Evolutionary conservation across 2,329 filamentous ascomycete genomes (phyloP).

Genomic region (Hypoxylon sp.): DNA sequence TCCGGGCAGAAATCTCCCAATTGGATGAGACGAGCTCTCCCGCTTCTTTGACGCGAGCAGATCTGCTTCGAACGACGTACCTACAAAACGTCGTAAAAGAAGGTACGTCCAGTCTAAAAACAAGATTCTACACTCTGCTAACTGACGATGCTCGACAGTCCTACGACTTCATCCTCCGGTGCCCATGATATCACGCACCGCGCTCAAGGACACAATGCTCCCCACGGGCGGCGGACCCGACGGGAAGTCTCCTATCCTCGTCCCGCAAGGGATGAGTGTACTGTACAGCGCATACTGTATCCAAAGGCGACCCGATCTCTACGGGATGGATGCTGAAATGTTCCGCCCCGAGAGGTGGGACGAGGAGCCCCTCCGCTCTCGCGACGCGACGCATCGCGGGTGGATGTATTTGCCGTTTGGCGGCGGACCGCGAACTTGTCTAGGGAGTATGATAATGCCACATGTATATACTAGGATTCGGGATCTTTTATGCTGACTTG

Average conservation of each 20-base stretch:
- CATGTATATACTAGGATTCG: not conserved
- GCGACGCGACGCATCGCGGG: conserved; percentile 39
- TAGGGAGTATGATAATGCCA: conserved; percentile 42
- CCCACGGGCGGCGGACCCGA: conserved; percentile 48
- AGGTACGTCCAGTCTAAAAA: conserved; percentile 32
- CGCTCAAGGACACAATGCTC: conserved; percentile 43
- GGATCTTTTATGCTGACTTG: not conserved
- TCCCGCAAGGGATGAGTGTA: conserved; percentile 56
- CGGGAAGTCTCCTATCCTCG: conserved; percentile 44
- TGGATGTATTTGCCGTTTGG: conserved; percentile 49
- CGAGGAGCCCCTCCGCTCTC: conserved; percentile 41
- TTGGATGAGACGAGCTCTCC: conserved; percentile 35
- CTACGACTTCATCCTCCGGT: conserved; percentile 47
- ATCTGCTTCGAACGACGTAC: conserved; percentile 41
- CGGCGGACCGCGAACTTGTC: conserved; percentile 46
- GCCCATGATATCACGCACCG: conserved; percentile 45
- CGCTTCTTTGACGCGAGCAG: conserved; percentile 36
- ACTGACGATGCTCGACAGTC: not conserved
- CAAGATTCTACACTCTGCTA: too few relatives aligned
- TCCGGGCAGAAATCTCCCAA: conserved; percentile 41
- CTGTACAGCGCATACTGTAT: conserved; percentile 60
- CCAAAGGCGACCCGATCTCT: conserved; percentile 58
- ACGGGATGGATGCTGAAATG: conserved; percentile 56
- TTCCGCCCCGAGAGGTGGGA: conserved; percentile 63
- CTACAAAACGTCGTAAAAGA: conserved; percentile 48